phyloP scores from a whole-genome alignment of 1,139 yeast genomes.

The Yamadazyma mexicana region DNA sequence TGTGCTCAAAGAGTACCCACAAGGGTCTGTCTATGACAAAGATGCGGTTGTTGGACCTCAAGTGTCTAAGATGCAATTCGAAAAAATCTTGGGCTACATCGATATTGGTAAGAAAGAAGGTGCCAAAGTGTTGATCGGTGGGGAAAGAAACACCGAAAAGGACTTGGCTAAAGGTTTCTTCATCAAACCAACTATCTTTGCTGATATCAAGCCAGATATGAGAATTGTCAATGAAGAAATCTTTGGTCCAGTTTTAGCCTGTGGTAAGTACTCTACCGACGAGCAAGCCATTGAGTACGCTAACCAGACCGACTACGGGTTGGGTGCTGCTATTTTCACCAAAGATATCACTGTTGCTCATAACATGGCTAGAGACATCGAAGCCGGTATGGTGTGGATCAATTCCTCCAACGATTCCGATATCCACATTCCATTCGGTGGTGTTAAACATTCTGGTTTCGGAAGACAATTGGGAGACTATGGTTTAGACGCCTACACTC shows the following conservation, averaged over 20 bases:
- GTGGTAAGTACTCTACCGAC: slow-evolving; percentile 52
- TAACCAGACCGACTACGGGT: slow-evolving; percentile 54
- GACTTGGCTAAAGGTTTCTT: slow-evolving; percentile 45
- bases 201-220: slow-evolving; percentile 53
- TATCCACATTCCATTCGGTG: slow-evolving; percentile 77
- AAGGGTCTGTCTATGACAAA: slow-evolving; percentile 60
- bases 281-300: slow-evolving; percentile 54
- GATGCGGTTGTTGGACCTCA: slow-evolving; percentile 76
- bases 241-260: slow-evolving; percentile 59
- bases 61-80: slow-evolving; percentile 66
- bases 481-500: slow-evolving; percentile 75
- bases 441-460: slow-evolving; percentile 75
- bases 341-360: slow-evolving; percentile 48
- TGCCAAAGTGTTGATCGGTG: slow-evolving; percentile 50
- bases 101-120: slow-evolving; percentile 58
- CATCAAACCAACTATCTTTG: slow-evolving; percentile 55
- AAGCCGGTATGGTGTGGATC: slow-evolving; percentile 61
- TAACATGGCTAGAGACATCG: slow-evolving; percentile 41
- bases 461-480: slow-evolving; percentile 88
- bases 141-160: slow-evolving; percentile 40
- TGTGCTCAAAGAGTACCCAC: slow-evolving; percentile 46
- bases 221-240: slow-evolving; percentile 58
- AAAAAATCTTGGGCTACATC: slow-evolving; percentile 54
- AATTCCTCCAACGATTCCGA: slow-evolving; percentile 77
- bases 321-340: slow-evolving; percentile 81